A percentile compares a stretch with the other conserved stretches of the same genome.
These are phyloP conservation scores for Hemisphaericaspora xylofermentans DNA, from an alignment of 1,139 yeast genomes.

Conservation along the genomic window DNA sequence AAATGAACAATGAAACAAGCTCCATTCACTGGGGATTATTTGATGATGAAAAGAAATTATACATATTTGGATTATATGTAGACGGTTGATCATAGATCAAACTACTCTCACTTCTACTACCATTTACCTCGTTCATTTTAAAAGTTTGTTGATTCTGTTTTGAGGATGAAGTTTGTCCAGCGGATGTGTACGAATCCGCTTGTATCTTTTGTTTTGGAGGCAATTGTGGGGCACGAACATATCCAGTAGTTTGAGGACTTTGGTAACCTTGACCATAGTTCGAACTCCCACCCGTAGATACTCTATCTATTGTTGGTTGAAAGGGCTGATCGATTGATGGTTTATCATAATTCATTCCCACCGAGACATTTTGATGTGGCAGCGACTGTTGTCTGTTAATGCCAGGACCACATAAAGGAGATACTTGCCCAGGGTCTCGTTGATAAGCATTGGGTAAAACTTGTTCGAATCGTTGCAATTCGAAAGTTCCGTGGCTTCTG, in stretches of 20 bases:
- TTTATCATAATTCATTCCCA: not conserved
- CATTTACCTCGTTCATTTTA: constrained; percentile 2
- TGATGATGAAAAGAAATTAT: constrained; percentile 34
- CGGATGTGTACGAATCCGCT: constrained; percentile 8
- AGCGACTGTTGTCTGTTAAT: not conserved
- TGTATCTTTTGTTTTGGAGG: constrained; percentile 21
- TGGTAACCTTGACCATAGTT: constrained; percentile 4
- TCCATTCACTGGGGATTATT: not conserved
- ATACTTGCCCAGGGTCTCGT: too few species aligned
- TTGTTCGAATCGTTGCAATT: too few species aligned
- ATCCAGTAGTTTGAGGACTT: constrained; percentile 7
- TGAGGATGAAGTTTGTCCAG: constrained; percentile 5
- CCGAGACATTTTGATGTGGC: not conserved
- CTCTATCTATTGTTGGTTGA: constrained; percentile 4
- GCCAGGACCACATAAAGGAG: not conserved
- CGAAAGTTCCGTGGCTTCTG: not conserved
- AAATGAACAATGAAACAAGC: not conserved
- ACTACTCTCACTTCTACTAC: constrained; percentile 13
- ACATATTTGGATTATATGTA: constrained; percentile 49
- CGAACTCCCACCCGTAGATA: not conserved
- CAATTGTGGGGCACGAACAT: constrained; percentile 18
- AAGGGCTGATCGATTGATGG: not conserved
- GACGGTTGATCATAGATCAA: constrained; percentile 50
- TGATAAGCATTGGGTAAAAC: too few species aligned
- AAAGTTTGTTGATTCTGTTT: constrained; percentile 12